phyloP scores from a whole-genome alignment of 345 rosid genomes.

The Gossypium herbaceum region DNA sequence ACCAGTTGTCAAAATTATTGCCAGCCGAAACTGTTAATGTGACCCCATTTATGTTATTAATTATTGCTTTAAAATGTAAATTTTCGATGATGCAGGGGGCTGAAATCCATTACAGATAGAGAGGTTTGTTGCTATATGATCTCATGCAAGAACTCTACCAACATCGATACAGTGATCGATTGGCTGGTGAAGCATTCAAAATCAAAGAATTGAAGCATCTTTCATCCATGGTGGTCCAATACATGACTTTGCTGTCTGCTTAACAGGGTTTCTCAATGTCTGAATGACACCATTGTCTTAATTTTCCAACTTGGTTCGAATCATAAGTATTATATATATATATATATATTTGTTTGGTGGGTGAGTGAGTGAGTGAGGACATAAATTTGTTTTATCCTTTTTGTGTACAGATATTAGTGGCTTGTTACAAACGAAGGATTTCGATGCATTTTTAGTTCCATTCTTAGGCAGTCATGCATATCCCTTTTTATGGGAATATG shows the following conservation, averaged over 20 bases:
- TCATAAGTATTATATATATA: background rate
- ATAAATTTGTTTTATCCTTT: conserved; percentile 21
- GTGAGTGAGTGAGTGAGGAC: conserved; percentile 2
- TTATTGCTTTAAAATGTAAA: background rate
- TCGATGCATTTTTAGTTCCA: background rate
- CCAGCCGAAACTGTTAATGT: background rate
- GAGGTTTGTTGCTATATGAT: conserved; percentile 71
- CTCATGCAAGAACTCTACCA: conserved; percentile 71
- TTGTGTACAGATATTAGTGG: conserved; percentile 26
- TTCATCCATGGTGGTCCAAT: conserved; percentile 12
- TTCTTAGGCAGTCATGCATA: background rate
- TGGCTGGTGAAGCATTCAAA: conserved; percentile 78
- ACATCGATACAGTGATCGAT: conserved; percentile 61
- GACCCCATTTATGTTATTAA: background rate
- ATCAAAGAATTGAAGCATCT: conserved; percentile 43
- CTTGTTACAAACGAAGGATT: conserved; percentile 19
- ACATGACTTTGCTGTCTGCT: conserved; percentile 5
- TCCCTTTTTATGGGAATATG: no score
- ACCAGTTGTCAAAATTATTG: background rate
- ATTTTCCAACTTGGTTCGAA: conserved; percentile 12
- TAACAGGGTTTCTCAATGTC: conserved; percentile 15
- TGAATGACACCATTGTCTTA: conserved; percentile 9
- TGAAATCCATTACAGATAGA: conserved; percentile 48
- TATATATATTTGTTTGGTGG: background rate
- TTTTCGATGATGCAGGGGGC: conserved; percentile 41